phyloP scores from a whole-genome alignment of 768 basidiomycete genomes.

The Tricholoma saponaceum region DNA sequence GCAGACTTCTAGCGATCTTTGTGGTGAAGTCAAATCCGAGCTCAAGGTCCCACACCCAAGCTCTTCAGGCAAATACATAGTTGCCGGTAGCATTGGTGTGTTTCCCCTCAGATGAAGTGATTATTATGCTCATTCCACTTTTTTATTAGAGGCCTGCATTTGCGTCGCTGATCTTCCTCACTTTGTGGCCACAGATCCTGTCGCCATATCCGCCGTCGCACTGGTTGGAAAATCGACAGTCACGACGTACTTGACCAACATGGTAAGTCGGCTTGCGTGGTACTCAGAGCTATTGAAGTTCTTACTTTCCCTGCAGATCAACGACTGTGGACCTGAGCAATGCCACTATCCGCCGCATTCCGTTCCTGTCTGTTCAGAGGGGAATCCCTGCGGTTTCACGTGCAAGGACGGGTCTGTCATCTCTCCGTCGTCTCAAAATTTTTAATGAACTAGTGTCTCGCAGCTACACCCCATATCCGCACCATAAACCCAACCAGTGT shows the following conservation, averaged over 20 bases:
- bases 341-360: slow-evolving; percentile 42
- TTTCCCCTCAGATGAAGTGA: not conserved
- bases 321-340: slow-evolving; percentile 12
- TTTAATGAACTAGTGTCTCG: slow-evolving; percentile 1
- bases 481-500: slow-evolving; percentile 32
- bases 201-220: slow-evolving; percentile 24
- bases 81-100: slow-evolving; percentile 29
- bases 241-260: slow-evolving; percentile 23
- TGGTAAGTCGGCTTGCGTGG: slow-evolving; percentile 24
- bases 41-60: slow-evolving; percentile 24
- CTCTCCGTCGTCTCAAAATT: not conserved
- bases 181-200: slow-evolving; percentile 28
- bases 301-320: slow-evolving; percentile 18
- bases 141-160: slow-evolving; percentile 33
- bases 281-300: not conserved
- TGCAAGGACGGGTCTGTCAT: slow-evolving; percentile 40
- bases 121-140: not conserved
- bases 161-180: slow-evolving; percentile 35
- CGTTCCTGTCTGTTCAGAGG: slow-evolving; percentile 28
- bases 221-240: slow-evolving; percentile 28
- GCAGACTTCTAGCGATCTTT: slow-evolving; percentile 27
- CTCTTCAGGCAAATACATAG: slow-evolving; percentile 14
- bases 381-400: slow-evolving; percentile 39
- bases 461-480: slow-evolving; percentile 27
- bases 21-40: slow-evolving; percentile 30